Evolutionary conservation across 2,329 filamentous ascomycete genomes (phyloP).

Genomic region (Microsporum ferrugineum): DNA sequence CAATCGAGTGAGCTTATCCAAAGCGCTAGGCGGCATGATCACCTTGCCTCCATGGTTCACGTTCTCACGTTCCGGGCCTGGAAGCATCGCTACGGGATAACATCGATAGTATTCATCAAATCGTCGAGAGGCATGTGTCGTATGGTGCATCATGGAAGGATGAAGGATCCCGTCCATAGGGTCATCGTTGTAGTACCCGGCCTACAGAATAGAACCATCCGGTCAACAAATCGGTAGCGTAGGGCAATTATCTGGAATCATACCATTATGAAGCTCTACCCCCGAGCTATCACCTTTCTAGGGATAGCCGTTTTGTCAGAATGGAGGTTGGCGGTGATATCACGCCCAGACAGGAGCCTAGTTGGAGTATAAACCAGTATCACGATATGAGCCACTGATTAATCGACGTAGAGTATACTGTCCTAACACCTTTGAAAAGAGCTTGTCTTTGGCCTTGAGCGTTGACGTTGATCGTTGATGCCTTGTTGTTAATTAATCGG

Average conservation of each 20-base stretch:
- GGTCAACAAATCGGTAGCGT: neutral
- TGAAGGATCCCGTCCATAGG: slow-evolving; percentile 44
- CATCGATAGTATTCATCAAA: slow-evolving; percentile 99
- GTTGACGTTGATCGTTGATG: neutral
- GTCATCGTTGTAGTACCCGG: slow-evolving; percentile 43
- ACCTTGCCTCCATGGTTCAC: slow-evolving; percentile 97
- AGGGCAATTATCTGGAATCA: neutral
- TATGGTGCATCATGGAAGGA: slow-evolving; percentile 39
- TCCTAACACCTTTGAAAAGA: too few species aligned
- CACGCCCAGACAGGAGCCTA: neutral
- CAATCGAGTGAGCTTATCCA: slow-evolving; percentile 90
- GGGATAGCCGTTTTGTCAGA: neutral
- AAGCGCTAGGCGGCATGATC: slow-evolving; percentile 85
- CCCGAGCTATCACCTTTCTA: neutral
- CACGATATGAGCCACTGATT: too few species aligned
- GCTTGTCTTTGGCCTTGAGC: neutral
- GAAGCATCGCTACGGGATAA: slow-evolving; percentile 90
- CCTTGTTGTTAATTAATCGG: neutral
- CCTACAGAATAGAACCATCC: neutral
- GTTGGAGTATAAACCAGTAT: neutral
- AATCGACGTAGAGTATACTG: too few species aligned
- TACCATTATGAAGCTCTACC: neutral
- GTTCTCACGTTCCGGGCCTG: slow-evolving; percentile 74
- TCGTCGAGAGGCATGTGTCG: slow-evolving; percentile 48
- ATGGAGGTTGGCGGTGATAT: neutral